Evolutionary conservation across 148 eudicot species (phyloP), one percentile per base, ranked within the genome.

Genomic region (Nyssa sinensis): DNA sequence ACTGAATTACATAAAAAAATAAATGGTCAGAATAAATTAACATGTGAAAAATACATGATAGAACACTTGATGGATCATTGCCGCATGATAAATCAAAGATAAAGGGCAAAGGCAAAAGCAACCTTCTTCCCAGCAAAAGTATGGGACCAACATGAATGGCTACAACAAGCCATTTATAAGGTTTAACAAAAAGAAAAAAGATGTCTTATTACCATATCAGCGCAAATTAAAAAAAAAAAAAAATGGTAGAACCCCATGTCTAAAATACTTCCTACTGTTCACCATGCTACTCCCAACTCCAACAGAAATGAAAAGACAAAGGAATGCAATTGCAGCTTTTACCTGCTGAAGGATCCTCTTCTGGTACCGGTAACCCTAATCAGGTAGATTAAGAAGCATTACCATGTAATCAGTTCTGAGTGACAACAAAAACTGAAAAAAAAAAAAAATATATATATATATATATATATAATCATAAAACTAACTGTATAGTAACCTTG

Each of bases 291-390:
- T 55, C 59, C 59, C 29, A 62, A 24, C 3, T 30, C 60, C n/a
- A 55, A 31, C 17, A 74, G 28, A 64, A 51, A 32, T 17, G 21
- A 7, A 44, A 77, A 41, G 47, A 71, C 39, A 59, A 41, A 7
- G 25, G 70, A 67, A 35, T 24, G 39, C 29, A 77, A n/a, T n/a
- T n/a, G n/a, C n/a, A n/a, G n/a, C n/a, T 21, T 63, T 78, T 86
- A 94, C 98, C 98, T 92, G 91, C 55, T 88, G 87, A 34, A 92
- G 89, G 81, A 94, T 81, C 82, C 81, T 90, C 84, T 85, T 94
- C 77, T 90, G 98, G 76, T 86, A 94, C 58, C 96, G 90, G 75
- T 82, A 94, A 32, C 98, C 98, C 98, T 94, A 87, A 72, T 68
- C 21, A 83, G 24, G 73, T 58, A 69, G 72, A 64, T 74, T 34